Base-by-base conservation (phyloP, 148 eudicot genomes). In the Diospyros lotus region DNA sequence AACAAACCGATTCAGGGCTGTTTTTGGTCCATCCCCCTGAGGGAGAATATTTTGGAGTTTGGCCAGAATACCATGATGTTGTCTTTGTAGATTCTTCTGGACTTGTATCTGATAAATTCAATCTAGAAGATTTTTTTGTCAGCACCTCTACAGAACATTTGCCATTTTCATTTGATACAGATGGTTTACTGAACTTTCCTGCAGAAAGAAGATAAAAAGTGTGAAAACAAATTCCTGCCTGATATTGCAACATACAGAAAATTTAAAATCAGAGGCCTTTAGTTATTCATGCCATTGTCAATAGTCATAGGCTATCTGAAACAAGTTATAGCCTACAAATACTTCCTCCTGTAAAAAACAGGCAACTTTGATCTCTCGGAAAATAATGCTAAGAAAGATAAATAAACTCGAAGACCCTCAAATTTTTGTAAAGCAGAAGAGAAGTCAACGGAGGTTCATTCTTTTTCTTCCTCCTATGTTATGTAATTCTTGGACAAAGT, bases 1-100 rank as follows among this genome's bases (percentile, higher is more conserved):
- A 28, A 28, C 28, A 28, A 28, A 73, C 73, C 43, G 82, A 65
- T 59, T 72, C 61, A 10, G 78, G 63, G 73, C 70, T 48, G 69
- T 71, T 39, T n/a, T 48, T 39, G 50, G 68, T 71, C 62, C 59
- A 2, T 41, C 18, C 14, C 60, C 76, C 73, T 39, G 72, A 52
- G 64, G 41, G 53, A 40, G 60, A 63, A 28, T 67, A 38, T 51
- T 38, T 66, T 2, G 76, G 73, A 46, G 73, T 73, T 73, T 0
- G 40, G 43, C 39, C 44, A 11, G 76, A 76, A 53, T 42, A 39
- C 78, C 68, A 64, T 4, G 80, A 53, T 39, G 67, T 17, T 39
- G 28, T 58, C 7, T 40, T 38, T 6, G 73, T 41, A 69, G 76
- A 69, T 73, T 42, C 64, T 40, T 54, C 28, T 28, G 28, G 9